Evolutionary conservation across 768 basidiomycete species (phyloP).

Genomic region (Strobilomyces echinocephalus): DNA sequence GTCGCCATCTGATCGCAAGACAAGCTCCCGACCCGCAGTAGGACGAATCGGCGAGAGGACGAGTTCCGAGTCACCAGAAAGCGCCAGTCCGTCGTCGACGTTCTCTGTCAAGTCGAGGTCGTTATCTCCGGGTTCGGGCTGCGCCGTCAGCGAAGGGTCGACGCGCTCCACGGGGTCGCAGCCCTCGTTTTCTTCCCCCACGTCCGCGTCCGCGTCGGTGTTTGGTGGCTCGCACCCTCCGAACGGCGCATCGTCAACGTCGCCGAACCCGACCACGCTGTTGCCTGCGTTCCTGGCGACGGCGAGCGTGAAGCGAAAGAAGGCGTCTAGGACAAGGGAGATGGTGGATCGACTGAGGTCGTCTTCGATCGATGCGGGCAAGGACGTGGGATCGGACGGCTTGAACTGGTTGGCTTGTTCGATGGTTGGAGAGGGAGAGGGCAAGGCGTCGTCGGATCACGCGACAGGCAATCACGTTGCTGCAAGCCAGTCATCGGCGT

Average conservation of each 20-base stretch:
- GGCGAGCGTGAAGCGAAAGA: conserved; percentile 20
- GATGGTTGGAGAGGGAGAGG: conserved; percentile 4
- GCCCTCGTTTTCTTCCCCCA: conserved; percentile 8
- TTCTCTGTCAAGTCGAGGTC: conserved; percentile 13
- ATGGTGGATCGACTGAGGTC: conserved; percentile 27
- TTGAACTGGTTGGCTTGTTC: conserved; percentile 17
- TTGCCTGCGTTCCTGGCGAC: conserved; percentile 25
- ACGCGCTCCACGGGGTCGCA: conserved; percentile 10
- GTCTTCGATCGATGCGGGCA: conserved; percentile 22
- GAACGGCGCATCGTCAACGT: neutral
- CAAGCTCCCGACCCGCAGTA: neutral
- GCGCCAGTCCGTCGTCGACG: neutral
- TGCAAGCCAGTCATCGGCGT: neutral
- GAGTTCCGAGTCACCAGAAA: neutral
- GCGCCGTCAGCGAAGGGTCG: conserved; percentile 1
- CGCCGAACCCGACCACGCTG: conserved; percentile 11
- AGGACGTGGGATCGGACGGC: neutral
- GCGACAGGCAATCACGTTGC: neutral
- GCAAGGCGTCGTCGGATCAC: neutral
- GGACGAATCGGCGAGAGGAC: conserved; percentile 7
- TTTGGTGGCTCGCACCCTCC: conserved; percentile 6
- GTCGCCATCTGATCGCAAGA: conserved; percentile 12
- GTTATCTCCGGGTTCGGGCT: conserved; percentile 11
- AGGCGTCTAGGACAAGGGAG: conserved; percentile 26
- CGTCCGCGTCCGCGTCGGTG: conserved; percentile 4